Evolutionary conservation across 768 basidiomycete species (phyloP), one percentile per base, ranked within the genome.

Genomic region (Leccinum boreale): DNA sequence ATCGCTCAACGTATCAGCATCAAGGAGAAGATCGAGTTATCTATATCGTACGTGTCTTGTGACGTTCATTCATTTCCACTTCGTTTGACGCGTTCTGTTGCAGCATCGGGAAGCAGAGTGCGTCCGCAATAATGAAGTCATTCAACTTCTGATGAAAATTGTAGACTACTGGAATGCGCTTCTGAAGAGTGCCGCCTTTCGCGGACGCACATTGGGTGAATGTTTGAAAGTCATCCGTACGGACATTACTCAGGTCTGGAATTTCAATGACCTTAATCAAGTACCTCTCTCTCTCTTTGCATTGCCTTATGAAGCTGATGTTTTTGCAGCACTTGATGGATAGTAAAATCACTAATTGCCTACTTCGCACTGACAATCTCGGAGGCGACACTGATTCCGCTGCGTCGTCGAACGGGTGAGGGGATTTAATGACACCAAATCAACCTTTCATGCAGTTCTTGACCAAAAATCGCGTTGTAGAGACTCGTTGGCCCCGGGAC

Each of bases 1-100:
- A 65, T 65, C 12, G 63, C 63, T 33, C 63, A 64, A 9, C 58
- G 63, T 5, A 50, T 65, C 42, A 65, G 59, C 3, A 52, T 65
- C 33, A 61, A 64, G 46, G 50, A 61, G 17, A 64, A 64, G 19
- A 36, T 64, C 2, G 58, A 61, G 3, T 19, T 26, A 33, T 64
- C 63, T 1, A 55, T 64, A 46, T 9, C 50, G 63, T 61, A 61
- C 5, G 58, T 51, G 12, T 5, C 17, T 3, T 23, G 47, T 28
- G 17, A 4, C 17, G 8, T 36, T 12, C 3, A 3, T 17, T 12
- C 4, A 11, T 42, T 42, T 19, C 4, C 15, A 12, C 45, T 33
- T 44, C 14, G 11, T 42, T 26, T 29, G 2, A 64, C 15, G 12
- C 45, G 7, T 47, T 26, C 3, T n/a, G 1, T 17, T 39, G 5